Evolutionary conservation across 2,329 filamentous ascomycete genomes (phyloP), one percentile per base, ranked within the genome.

Genomic region (Curvularia lunata): DNA sequence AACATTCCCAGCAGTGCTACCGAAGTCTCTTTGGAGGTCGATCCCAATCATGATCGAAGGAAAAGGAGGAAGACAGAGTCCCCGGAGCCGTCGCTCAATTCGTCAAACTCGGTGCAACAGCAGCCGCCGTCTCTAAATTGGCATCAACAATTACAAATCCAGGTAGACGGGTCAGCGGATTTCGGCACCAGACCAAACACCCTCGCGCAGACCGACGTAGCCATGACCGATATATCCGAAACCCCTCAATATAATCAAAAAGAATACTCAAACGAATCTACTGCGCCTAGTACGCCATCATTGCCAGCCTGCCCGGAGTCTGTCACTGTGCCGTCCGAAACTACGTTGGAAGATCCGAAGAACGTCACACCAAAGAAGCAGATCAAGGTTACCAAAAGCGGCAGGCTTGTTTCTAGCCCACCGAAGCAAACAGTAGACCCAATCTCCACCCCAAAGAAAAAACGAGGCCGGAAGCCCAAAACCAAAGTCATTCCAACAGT

Each of bases 381-480:
- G 54, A 70, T 74, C 48, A 76, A 76, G 53, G 61, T 83, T 37
- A 80, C 75, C 48, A 78, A 77, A 23, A 77, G 73, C 27, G 81
- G 81, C n/a, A 81, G 75, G 53, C 76, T 83, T n/a, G 72, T 79
- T 3, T 80, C 80, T 3, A 72, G 75, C 25, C 69, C 73, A 19
- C 75, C 75, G 7, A 74, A 73, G 34, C 43, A 52, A 42, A 58
- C 53, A 9, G 48, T 54, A 18, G 67, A 70, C 10, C 47, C 64
- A 13, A 50, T 32, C 4, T 61, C 41, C 9, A 13, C 62, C 8
- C 66, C 89, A 85, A 89, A 86, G 64, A 67, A 62, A 54, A 66
- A 59, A 58, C 56, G 64, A 45, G 66, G 57, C 18, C 62, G 68
- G 32, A 65, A 63, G 45, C 58, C 64, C 5, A 45, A 65, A 49